phyloP scores from a whole-genome alignment of 1,139 yeast genomes.

The Diutina pseudorugosa region DNA sequence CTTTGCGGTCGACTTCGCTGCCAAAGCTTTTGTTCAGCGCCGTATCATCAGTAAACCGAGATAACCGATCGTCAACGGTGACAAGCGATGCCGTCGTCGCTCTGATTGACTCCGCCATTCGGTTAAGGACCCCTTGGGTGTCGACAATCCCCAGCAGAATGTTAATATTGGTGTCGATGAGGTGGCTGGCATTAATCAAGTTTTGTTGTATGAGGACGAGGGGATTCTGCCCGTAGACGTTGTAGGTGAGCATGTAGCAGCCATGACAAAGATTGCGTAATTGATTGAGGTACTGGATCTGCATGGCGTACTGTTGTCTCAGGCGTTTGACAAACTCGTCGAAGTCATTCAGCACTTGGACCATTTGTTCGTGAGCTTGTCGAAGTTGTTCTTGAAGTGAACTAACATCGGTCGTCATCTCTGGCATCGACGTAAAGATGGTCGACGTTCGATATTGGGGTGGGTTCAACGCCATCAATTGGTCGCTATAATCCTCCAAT shows the following conservation, averaged over 20 bases:
- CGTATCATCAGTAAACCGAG: neutral
- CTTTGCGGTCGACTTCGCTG: neutral
- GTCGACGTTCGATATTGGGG: neutral
- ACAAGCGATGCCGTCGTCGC: neutral
- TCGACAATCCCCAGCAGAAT: neutral
- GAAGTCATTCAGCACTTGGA: neutral
- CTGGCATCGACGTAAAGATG: neutral
- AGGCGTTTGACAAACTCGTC: neutral
- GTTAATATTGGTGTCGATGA: neutral
- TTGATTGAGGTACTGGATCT: neutral
- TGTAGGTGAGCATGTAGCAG: neutral
- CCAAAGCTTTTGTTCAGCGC: neutral
- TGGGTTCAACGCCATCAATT: slow-evolving; percentile 6
- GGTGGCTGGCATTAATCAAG: neutral
- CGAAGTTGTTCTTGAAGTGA: neutral
- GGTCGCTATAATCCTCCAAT: slow-evolving; percentile 13
- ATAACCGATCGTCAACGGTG: neutral
- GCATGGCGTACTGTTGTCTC: neutral
- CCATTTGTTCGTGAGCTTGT: neutral
- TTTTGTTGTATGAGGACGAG: neutral
- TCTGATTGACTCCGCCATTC: neutral
- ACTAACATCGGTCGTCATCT: neutral
- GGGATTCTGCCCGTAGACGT: neutral
- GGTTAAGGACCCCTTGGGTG: neutral
- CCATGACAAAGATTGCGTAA: neutral